phyloP scores from a whole-genome alignment of 2,329 filamentous ascomycete genomes.

The Fusarium pseudograminearum region DNA sequence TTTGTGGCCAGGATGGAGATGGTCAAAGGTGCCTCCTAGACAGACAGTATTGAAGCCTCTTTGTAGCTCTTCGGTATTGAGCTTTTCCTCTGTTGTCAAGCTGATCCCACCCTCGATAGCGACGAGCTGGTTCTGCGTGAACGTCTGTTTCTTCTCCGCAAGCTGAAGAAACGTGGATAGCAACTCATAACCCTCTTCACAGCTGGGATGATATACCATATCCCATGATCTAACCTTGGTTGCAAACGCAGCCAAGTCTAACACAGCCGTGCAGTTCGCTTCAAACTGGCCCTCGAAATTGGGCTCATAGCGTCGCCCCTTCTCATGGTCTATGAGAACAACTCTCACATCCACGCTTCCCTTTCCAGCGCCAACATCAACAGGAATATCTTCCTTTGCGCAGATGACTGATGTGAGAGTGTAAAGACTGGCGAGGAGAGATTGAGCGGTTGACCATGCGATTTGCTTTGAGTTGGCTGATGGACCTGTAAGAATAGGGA shows the following conservation, averaged over 20 bases:
- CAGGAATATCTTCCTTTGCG: slow-evolving; percentile 70
- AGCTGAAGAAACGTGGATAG: slow-evolving; percentile 62
- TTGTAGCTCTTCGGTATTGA: slow-evolving; percentile 1
- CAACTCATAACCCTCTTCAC: slow-evolving; percentile 72
- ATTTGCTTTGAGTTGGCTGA: slow-evolving; percentile 57
- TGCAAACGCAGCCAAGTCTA: slow-evolving; percentile 65
- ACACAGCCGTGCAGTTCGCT: slow-evolving; percentile 60
- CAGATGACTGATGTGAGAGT: slow-evolving; percentile 80
- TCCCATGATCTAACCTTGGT: slow-evolving; percentile 70
- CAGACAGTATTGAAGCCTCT: slow-evolving; percentile 65
- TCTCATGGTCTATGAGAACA: slow-evolving; percentile 75
- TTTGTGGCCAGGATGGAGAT: slow-evolving; percentile 95
- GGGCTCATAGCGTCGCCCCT: slow-evolving; percentile 47
- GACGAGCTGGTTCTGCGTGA: slow-evolving; percentile 64
- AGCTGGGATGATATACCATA: slow-evolving; percentile 73
- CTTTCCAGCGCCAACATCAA: slow-evolving; percentile 64
- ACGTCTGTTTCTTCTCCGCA: slow-evolving; percentile 59
- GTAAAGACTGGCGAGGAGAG: slow-evolving; percentile 82
- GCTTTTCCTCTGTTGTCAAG: slow-evolving; percentile 46
- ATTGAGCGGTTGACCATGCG: slow-evolving; percentile 77
- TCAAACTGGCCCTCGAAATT: slow-evolving; percentile 55
- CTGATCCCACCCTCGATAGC: slow-evolving; percentile 66
- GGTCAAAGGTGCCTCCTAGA: slow-evolving; percentile 95
- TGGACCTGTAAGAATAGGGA: slow-evolving; percentile 69
- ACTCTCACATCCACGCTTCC: slow-evolving; percentile 82